A percentile compares a stretch with the other conserved stretches of the same genome.
phyloP scores from a whole-genome alignment of 2,329 filamentous ascomycete species.

The Xylaria sp. region DNA sequence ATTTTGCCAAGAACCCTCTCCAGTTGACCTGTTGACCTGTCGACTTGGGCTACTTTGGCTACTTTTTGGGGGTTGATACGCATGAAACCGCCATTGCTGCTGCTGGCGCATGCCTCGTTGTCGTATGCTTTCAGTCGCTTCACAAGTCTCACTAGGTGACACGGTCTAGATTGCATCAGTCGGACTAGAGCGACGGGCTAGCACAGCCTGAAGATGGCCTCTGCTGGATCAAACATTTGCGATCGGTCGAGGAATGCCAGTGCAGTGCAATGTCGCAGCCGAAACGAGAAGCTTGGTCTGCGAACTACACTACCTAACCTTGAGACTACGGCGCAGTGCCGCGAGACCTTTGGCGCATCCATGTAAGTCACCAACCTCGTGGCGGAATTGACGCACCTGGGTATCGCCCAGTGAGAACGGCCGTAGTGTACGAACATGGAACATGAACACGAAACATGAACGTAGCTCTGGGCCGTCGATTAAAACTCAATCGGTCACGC shows the following conservation, averaged over 20 bases:
- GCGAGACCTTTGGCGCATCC: constrained; percentile 3
- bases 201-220: constrained; percentile 4
- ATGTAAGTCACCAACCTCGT: constrained; percentile 3
- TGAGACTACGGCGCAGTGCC: not conserved
- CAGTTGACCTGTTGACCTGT: not conserved
- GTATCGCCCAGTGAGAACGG: no score
- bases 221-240: not conserved
- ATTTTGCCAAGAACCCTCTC: not conserved
- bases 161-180: not conserved
- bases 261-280: no score
- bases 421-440: not conserved
- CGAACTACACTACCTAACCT: no score
- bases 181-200: not conserved
- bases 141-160: constrained; percentile 6
- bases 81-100: not conserved
- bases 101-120: not conserved
- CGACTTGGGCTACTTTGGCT: no score
- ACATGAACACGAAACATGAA: no score
- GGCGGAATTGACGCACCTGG: not conserved
- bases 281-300: not conserved
- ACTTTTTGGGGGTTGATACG: no score
- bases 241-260: not conserved
- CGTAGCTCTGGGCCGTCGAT: no score
- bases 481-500: constrained; percentile 10
- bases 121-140: not conserved